Percentiles rank a stretch among this genome's conserved stretches.
Evolutionary conservation across 208 protist species (phyloP).

Genomic region (Leishmania braziliensis): DNA sequence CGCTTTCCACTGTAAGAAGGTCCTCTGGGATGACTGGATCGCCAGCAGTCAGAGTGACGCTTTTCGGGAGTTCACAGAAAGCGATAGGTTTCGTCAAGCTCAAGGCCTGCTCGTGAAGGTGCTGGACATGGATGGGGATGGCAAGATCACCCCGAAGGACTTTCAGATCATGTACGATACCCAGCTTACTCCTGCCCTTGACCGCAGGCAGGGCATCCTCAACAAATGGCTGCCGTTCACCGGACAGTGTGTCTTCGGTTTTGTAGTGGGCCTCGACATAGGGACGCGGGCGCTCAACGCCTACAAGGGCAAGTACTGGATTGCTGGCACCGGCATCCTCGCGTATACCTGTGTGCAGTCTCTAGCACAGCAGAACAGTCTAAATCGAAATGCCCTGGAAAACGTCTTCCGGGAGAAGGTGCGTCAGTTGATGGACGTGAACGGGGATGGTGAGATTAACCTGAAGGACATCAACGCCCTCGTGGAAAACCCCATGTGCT

Average conservation of each 20-base stretch:
- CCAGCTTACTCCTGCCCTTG: slow-evolving; percentile 36
- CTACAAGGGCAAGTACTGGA: slow-evolving; percentile 48
- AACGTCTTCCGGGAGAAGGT: slow-evolving; percentile 50
- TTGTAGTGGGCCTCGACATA: slow-evolving; percentile 38
- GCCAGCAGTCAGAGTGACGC: slow-evolving; percentile 31
- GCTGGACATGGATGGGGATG: slow-evolving; percentile 68
- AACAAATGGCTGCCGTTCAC: slow-evolving; percentile 55
- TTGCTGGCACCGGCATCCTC: slow-evolving; percentile 36
- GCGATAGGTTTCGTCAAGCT: slow-evolving; percentile 38
- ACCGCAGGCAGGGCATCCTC: slow-evolving; percentile 30
- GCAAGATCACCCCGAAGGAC: slow-evolving; percentile 62
- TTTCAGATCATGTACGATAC: slow-evolving; percentile 73
- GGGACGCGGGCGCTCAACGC: slow-evolving; percentile 42
- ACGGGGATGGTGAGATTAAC: slow-evolving; percentile 59
- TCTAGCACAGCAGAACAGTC: slow-evolving; percentile 62
- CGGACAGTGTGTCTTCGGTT: slow-evolving; percentile 55
- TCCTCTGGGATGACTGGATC: slow-evolving; percentile 41
- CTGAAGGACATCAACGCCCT: slow-evolving; percentile 52
- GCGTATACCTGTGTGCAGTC: slow-evolving; percentile 61
- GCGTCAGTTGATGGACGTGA: slow-evolving; percentile 52
- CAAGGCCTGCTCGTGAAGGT: slow-evolving; percentile 34
- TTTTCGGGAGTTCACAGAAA: slow-evolving; percentile 32
- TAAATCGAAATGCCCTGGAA: slow-evolving; percentile 53
- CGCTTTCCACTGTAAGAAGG: slow-evolving; percentile 46
- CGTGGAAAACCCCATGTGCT: slow-evolving; percentile 62